A percentile compares a stretch with the other conserved stretches of the same genome.
phyloP scores from a whole-genome alignment of 2,329 filamentous ascomycete species.

The Cladosporium sp. region DNA sequence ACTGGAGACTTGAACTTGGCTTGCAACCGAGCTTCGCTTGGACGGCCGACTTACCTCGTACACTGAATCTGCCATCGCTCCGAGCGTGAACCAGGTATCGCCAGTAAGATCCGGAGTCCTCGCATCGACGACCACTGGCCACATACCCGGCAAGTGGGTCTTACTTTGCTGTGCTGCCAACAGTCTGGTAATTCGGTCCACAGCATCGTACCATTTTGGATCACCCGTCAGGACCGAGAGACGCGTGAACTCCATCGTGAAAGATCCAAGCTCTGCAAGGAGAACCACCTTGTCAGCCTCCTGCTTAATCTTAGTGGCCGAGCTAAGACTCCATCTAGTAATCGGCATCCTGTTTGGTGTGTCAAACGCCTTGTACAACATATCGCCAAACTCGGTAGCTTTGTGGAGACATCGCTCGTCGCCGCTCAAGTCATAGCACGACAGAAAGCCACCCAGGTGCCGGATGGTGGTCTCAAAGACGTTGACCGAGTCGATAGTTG shows the following conservation, averaged over 20 bases:
- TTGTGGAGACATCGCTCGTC: constrained; percentile 39
- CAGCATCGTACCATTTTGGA: constrained; percentile 49
- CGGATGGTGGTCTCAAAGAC: constrained; percentile 53
- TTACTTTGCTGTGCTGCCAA: constrained; percentile 45
- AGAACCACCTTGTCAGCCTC: constrained; percentile 43
- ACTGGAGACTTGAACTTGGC: background rate
- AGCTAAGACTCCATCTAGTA: constrained; percentile 46
- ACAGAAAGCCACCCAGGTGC: constrained; percentile 40
- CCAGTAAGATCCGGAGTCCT: constrained; percentile 42
- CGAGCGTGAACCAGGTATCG: constrained; percentile 40
- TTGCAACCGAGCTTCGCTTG: background rate
- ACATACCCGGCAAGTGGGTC: constrained; percentile 50
- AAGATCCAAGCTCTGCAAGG: constrained; percentile 49
- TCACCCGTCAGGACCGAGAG: constrained; percentile 49
- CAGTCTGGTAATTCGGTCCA: constrained; percentile 43
- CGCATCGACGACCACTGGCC: constrained; percentile 48
- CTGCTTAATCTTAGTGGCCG: constrained; percentile 41
- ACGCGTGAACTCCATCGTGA: constrained; percentile 51
- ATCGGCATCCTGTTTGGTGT: constrained; percentile 49
- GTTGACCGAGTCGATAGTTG: constrained; percentile 43
- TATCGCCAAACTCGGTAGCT: constrained; percentile 40
- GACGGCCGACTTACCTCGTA: constrained; percentile 31
- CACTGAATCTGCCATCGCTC: constrained; percentile 39
- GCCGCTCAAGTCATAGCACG: constrained; percentile 40
- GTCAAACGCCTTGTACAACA: constrained; percentile 52